Percentiles rank a stretch among this genome's conserved stretches.
Conservation (phyloP, 2,329 filamentous ascomycete species). For the Podosphaera aphanis region DNA sequence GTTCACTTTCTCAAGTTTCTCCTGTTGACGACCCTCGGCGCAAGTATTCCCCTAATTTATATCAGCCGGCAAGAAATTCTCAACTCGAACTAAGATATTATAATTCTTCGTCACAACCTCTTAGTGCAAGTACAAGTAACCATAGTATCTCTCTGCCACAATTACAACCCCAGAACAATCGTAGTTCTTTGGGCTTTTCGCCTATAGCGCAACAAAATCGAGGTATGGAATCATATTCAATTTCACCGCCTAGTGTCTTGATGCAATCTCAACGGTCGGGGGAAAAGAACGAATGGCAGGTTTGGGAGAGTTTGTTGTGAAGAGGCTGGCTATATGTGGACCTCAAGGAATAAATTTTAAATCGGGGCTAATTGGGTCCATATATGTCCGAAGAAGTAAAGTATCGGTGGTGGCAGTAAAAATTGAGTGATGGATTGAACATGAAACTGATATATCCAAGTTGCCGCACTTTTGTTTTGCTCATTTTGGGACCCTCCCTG, state of each 20-base stretch:
- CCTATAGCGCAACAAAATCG: slow-evolving; percentile 2
- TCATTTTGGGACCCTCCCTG: too few species aligned
- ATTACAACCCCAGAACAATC: background rate
- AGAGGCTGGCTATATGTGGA: too few species aligned
- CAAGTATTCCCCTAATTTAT: slow-evolving; percentile 16
- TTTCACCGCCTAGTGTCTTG: background rate
- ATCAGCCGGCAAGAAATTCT: slow-evolving; percentile 24
- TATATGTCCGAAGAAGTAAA: too few species aligned
- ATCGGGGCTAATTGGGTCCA: too few species aligned
- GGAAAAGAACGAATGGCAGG: slow-evolving; percentile 25
- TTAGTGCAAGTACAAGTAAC: background rate
- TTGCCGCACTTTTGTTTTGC: too few species aligned
- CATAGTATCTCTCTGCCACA: background rate
- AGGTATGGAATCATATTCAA: slow-evolving; percentile 2
- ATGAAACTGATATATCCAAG: too few species aligned
- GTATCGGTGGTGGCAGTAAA: too few species aligned
- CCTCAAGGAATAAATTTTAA: too few species aligned
- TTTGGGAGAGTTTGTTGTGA: slow-evolving; percentile 30
- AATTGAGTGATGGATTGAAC: too few species aligned
- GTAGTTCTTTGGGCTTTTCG: background rate
- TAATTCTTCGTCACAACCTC: slow-evolving; percentile 26
- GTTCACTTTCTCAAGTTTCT: background rate
- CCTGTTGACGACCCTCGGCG: slow-evolving; percentile 12
- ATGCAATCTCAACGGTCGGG: background rate
- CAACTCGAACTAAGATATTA: slow-evolving; percentile 20